Conservation (phyloP, 2,329 filamentous ascomycete species). For the Xylaria sp. region DNA sequence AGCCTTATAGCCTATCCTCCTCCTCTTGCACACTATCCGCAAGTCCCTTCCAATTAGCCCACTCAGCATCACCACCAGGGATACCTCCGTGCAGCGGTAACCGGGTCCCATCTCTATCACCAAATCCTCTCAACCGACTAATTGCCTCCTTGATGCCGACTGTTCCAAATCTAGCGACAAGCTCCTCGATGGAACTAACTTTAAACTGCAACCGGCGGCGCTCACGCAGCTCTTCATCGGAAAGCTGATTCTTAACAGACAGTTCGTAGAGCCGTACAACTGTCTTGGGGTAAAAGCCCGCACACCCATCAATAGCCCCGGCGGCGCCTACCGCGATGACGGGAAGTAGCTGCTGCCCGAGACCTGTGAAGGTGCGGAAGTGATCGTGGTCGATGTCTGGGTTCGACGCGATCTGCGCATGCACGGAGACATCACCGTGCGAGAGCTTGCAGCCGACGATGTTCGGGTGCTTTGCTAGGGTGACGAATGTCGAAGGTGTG, state of each 20-base stretch:
- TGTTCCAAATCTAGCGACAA: conserved; percentile 68
- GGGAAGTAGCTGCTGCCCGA: conserved; percentile 72
- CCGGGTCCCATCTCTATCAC: conserved; percentile 67
- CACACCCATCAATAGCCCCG: conserved; percentile 54
- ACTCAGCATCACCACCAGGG: conserved; percentile 63
- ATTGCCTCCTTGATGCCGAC: conserved; percentile 74
- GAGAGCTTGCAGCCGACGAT: conserved; percentile 77
- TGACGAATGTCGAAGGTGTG: conserved; percentile 64
- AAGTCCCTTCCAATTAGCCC: conserved; percentile 57
- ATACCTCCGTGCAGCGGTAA: conserved; percentile 68
- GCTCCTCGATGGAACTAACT: conserved; percentile 69
- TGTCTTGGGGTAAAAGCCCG: conserved; percentile 67
- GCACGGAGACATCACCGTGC: conserved; percentile 72
- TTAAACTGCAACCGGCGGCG: conserved; percentile 67
- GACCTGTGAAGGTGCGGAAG: conserved; percentile 71
- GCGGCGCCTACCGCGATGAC: conserved; percentile 47
- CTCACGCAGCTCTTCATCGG: conserved; percentile 56
- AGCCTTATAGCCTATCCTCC: conserved; percentile 24
- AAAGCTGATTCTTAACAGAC: conserved; percentile 44
- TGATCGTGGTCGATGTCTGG: conserved; percentile 66
- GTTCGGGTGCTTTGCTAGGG: conserved; percentile 69
- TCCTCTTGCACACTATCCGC: conserved; percentile 55
- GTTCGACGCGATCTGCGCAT: conserved; percentile 68
- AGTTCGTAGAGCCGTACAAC: conserved; percentile 67
- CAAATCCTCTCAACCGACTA: conserved; percentile 66